Evolutionary conservation across 1,284 basidiomycete species (phyloP).

Genomic region (Trichosporon ovoides): DNA sequence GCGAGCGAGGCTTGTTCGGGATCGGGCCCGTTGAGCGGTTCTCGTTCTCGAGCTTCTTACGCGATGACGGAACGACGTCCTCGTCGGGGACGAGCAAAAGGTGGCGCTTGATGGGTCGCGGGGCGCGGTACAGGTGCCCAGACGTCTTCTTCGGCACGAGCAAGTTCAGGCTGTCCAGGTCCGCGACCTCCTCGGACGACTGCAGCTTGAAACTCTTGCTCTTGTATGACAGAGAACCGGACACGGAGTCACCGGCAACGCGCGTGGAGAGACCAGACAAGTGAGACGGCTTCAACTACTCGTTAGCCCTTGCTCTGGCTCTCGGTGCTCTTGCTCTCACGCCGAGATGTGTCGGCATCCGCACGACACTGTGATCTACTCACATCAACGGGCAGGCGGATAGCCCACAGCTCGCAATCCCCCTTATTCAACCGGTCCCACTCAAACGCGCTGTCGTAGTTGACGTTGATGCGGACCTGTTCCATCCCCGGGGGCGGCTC

Average conservation of each 20-base stretch:
- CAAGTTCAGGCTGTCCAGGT: constrained; percentile 43
- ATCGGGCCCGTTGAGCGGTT: not conserved
- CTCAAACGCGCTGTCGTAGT: constrained; percentile 30
- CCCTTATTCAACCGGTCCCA: constrained; percentile 36
- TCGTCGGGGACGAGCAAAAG: constrained; percentile 36
- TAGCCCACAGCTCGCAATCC: constrained; percentile 44
- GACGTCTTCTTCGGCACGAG: constrained; percentile 33
- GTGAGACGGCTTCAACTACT: constrained; percentile 40
- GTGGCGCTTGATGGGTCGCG: constrained; percentile 40
- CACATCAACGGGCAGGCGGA: constrained; percentile 43
- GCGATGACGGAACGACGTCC: not conserved
- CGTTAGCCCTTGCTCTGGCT: not conserved
- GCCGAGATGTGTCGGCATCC: no score
- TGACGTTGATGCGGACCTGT: constrained; percentile 23
- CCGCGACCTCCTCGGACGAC: constrained; percentile 21
- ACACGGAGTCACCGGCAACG: not conserved
- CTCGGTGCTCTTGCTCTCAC: no score
- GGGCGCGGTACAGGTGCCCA: not conserved
- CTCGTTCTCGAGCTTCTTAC: not conserved
- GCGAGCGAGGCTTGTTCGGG: not conserved
- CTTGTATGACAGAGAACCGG: constrained; percentile 31
- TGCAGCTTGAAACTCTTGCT: constrained; percentile 29
- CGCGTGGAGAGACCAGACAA: constrained; percentile 20
- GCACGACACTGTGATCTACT: no score
- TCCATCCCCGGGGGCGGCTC: constrained; percentile 41